These are phyloP conservation scores for Hypoxylon sp. DNA, from an alignment of 2,329 filamentous ascomycete species.

Conservation along the genomic window DNA sequence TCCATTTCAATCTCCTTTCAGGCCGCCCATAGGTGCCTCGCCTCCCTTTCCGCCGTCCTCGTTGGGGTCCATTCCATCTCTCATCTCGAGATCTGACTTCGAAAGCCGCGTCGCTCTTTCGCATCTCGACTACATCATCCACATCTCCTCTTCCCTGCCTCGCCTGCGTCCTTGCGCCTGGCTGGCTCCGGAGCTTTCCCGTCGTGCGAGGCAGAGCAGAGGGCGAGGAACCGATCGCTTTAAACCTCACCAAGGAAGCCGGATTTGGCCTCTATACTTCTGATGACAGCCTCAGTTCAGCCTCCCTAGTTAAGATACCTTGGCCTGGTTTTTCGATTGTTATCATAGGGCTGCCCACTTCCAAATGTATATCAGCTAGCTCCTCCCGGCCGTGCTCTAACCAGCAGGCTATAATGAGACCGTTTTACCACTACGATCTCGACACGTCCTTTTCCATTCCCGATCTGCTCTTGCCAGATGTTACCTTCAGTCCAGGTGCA, in stretches of 20 bases:
- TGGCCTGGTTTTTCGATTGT: constrained; percentile 15
- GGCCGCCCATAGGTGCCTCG: background rate
- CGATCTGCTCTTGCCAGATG: constrained; percentile 56
- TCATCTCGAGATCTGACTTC: constrained; percentile 11
- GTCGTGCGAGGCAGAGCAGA: constrained; percentile 41
- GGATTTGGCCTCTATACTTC: constrained; percentile 23
- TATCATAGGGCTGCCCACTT: constrained; percentile 31
- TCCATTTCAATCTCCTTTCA: constrained; percentile 11
- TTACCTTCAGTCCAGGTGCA: constrained; percentile 68
- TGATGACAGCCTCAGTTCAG: constrained; percentile 33
- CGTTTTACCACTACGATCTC: constrained; percentile 49
- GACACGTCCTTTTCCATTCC: constrained; percentile 48
- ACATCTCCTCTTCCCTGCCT: constrained; percentile 37
- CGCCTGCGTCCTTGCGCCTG: constrained; percentile 40
- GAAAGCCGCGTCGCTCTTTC: constrained; percentile 30
- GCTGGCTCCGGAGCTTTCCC: constrained; percentile 41
- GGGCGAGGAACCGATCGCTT: constrained; percentile 18
- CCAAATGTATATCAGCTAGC: constrained; percentile 59
- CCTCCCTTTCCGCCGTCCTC: constrained; percentile 5
- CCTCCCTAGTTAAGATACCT: constrained; percentile 23
- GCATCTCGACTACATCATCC: constrained; percentile 16
- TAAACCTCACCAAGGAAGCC: constrained; percentile 15
- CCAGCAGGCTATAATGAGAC: constrained; percentile 62
- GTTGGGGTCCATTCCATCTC: constrained; percentile 19
- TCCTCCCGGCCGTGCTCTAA: constrained; percentile 60